phyloP scores from a whole-genome alignment of 2,329 filamentous ascomycete genomes.

The Cercospora janseana region DNA sequence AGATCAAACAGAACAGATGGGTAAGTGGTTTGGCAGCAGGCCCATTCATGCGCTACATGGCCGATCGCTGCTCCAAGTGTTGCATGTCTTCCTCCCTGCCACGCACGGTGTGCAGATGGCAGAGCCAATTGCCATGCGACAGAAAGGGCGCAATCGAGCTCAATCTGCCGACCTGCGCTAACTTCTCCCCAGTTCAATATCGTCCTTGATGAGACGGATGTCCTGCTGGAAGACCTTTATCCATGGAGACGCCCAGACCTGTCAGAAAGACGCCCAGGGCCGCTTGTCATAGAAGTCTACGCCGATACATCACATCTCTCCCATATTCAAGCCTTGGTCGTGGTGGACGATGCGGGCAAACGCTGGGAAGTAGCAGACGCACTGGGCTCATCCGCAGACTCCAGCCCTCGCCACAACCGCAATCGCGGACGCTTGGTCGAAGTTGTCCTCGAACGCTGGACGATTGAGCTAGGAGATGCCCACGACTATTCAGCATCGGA shows the following conservation, averaged over 20 bases:
- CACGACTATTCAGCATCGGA: conserved; percentile 55
- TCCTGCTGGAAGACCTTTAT: conserved; percentile 75
- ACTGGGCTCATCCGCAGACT: conserved; percentile 61
- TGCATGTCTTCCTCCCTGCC: too few relatives aligned
- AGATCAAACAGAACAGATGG: conserved; percentile 80
- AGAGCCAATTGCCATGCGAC: too few relatives aligned
- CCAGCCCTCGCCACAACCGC: conserved; percentile 46
- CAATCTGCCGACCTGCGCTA: too few relatives aligned
- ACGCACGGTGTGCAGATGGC: too few relatives aligned
- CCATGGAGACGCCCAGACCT: conserved; percentile 80
- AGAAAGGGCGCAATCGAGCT: too few relatives aligned
- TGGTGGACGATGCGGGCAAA: conserved; percentile 85
- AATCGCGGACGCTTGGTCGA: conserved; percentile 55
- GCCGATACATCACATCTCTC: conserved; percentile 64
- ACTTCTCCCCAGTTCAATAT: conserved; percentile 75
- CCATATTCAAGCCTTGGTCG: conserved; percentile 80
- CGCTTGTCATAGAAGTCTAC: conserved; percentile 86
- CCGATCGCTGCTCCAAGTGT: too few relatives aligned
- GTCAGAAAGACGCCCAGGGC: conserved; percentile 72
- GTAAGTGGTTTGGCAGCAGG: conserved; percentile 53
- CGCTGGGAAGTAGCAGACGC: conserved; percentile 89
- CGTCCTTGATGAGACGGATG: conserved; percentile 87
- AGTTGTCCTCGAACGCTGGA: conserved; percentile 88
- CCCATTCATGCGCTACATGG: neutral
- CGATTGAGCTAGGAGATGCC: conserved; percentile 70